Conservation (phyloP, 108 stramenopile genomes). For the Phaeodactylum tricornutum region DNA sequence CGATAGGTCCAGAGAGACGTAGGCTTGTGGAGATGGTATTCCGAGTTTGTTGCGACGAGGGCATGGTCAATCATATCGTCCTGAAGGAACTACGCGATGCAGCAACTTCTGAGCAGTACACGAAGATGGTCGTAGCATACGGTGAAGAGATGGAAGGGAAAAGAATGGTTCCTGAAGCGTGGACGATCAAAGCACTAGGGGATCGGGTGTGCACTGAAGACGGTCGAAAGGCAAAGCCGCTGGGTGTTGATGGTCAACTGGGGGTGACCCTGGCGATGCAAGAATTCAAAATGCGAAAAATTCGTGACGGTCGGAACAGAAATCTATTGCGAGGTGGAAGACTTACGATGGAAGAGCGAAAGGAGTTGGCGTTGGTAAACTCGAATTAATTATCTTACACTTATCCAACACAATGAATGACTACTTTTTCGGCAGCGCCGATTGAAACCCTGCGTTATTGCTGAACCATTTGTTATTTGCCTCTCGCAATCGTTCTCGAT, state of each 20-base stretch:
- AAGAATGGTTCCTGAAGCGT: constrained; percentile 49
- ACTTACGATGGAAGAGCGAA: constrained; percentile 16
- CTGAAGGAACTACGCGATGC: constrained; percentile 34
- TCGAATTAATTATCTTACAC: too few species aligned
- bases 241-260: constrained; percentile 54
- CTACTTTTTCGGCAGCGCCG: constrained; percentile 48
- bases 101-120: constrained; percentile 43
- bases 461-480: constrained; percentile 90
- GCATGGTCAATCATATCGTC: constrained; percentile 49
- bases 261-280: constrained; percentile 45
- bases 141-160: constrained; percentile 20
- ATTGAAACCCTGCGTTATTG: constrained; percentile 75
- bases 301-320: constrained; percentile 45
- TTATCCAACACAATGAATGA: neutral
- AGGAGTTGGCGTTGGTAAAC: too few species aligned
- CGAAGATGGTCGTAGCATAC: constrained; percentile 37
- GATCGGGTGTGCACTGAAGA: constrained; percentile 22
- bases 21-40: constrained; percentile 54
- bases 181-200: constrained; percentile 57
- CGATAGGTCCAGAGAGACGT: constrained; percentile 31
- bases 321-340: constrained; percentile 59
- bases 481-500: constrained; percentile 44
- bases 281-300: constrained; percentile 63
- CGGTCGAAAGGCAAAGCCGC: constrained; percentile 40
- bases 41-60: constrained; percentile 53